Percentiles rank a stretch among this genome's conserved stretches.
phyloP scores from a whole-genome alignment of 2,329 filamentous ascomycete genomes.

The Chaetothyriales sp. region DNA sequence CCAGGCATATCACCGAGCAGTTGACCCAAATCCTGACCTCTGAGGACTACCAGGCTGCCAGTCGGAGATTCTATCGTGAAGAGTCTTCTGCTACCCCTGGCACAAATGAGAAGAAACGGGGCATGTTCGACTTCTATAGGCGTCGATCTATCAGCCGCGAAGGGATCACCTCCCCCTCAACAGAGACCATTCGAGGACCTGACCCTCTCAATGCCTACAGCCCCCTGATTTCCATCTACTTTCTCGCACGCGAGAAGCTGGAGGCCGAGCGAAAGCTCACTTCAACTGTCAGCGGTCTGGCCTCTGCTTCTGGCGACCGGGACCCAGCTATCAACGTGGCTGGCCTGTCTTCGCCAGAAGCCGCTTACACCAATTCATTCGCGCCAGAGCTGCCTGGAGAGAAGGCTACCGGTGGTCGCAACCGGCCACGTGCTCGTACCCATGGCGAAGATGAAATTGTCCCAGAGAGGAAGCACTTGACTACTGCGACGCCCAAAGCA shows the following conservation, averaged over 20 bases:
- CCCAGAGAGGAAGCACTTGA: slow-evolving; percentile 56
- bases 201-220: slow-evolving; percentile 90
- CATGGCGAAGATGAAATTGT: slow-evolving; percentile 86
- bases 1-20: slow-evolving; percentile 68
- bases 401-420: slow-evolving; percentile 67
- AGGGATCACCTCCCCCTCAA: slow-evolving; percentile 67
- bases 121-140: slow-evolving; percentile 96
- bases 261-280: neutral
- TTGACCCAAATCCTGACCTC: slow-evolving; percentile 78
- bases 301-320: slow-evolving; percentile 17
- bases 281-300: neutral
- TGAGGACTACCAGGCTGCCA: slow-evolving; percentile 78
- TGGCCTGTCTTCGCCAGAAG: slow-evolving; percentile 65
- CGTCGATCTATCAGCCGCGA: slow-evolving; percentile 78
- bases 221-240: slow-evolving; percentile 85
- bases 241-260: slow-evolving; percentile 78
- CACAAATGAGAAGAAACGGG: slow-evolving; percentile 65
- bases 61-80: slow-evolving; percentile 57
- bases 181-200: slow-evolving; percentile 66
- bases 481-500: slow-evolving; percentile 28
- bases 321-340: slow-evolving; percentile 49
- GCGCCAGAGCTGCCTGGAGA: slow-evolving; percentile 82
- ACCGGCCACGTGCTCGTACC: slow-evolving; percentile 72
- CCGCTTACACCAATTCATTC: slow-evolving; percentile 73
- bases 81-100: slow-evolving; percentile 42